phyloP scores from a whole-genome alignment of 148 eudicot genomes.

The Agrostemma githago region DNA sequence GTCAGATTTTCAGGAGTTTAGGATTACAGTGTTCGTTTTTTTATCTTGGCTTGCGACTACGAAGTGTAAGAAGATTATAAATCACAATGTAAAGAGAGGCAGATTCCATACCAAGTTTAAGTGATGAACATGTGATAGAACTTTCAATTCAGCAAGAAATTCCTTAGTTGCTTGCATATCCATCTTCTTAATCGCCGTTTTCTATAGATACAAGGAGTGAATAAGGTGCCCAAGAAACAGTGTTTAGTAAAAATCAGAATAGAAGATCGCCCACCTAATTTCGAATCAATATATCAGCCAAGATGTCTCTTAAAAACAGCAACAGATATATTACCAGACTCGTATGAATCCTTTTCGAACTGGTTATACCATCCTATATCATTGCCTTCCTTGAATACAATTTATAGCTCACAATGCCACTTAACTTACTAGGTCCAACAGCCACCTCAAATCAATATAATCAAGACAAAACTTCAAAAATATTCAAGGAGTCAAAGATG shows the following conservation, averaged over 20 bases:
- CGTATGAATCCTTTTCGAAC: background rate
- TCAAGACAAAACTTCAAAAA: background rate
- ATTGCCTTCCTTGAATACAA: background rate
- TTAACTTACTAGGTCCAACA: background rate
- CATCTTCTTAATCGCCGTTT: constrained; percentile 96
- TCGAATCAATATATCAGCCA: background rate
- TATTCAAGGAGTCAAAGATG: background rate
- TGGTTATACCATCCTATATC: background rate
- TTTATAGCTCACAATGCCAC: background rate
- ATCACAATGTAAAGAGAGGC: background rate
- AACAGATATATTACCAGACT: background rate
- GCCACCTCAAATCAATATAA: background rate
- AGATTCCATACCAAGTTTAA: constrained; percentile 68
- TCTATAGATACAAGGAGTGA: constrained; percentile 35
- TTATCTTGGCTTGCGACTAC: too few relatives aligned
- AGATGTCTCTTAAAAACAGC: background rate
- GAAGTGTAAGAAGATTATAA: background rate
- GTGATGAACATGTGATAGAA: constrained; percentile 90
- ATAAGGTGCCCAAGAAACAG: background rate
- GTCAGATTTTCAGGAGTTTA: too few relatives aligned
- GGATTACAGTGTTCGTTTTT: too few relatives aligned
- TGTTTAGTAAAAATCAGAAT: background rate
- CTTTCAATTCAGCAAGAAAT: constrained; percentile 88
- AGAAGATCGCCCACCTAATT: background rate
- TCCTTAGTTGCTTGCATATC: constrained; percentile 86